Conservation (phyloP, 768 basidiomycete species). For the Pisolithus orientalis region DNA sequence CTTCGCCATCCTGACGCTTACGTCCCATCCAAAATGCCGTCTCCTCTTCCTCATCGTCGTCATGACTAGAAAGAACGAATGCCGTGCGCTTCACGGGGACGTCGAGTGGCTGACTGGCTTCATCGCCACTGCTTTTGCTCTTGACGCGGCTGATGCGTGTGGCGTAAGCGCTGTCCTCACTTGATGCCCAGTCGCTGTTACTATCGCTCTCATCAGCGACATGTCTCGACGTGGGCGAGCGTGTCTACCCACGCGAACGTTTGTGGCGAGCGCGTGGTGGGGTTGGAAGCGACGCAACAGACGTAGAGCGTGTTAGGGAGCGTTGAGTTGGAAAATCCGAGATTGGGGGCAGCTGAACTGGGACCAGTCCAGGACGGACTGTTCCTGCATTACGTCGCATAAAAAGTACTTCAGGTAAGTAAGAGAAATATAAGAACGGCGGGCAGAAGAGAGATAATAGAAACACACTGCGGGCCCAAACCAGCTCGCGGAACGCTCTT, state of each 20-base stretch:
- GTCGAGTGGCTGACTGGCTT: neutral
- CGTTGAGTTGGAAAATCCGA: slow-evolving; percentile 15
- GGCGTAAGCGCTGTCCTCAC: slow-evolving; percentile 11
- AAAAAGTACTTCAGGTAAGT: too few relatives aligned
- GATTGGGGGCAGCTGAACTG: too few relatives aligned
- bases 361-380: too few relatives aligned
- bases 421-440: too few relatives aligned
- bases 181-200: slow-evolving; percentile 32
- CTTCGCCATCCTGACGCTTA: slow-evolving; percentile 5
- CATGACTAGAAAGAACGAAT: slow-evolving; percentile 29
- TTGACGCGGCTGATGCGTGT: slow-evolving; percentile 12
- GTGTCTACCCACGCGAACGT: slow-evolving; percentile 36
- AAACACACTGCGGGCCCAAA: too few relatives aligned
- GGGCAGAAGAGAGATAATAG: too few relatives aligned
- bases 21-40: slow-evolving; percentile 25
- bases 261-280: slow-evolving; percentile 56
- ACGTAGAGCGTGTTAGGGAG: slow-evolving; percentile 57
- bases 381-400: too few relatives aligned
- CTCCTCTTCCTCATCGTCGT: slow-evolving; percentile 50
- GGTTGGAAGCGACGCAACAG: slow-evolving; percentile 57
- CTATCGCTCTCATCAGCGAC: slow-evolving; percentile 30
- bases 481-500: slow-evolving; percentile 80
- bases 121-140: slow-evolving; percentile 9
- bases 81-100: slow-evolving; percentile 18
- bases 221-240: slow-evolving; percentile 41